Base-by-base conservation (phyloP, 345 rosid species). In the Acer yangbiense region DNA sequence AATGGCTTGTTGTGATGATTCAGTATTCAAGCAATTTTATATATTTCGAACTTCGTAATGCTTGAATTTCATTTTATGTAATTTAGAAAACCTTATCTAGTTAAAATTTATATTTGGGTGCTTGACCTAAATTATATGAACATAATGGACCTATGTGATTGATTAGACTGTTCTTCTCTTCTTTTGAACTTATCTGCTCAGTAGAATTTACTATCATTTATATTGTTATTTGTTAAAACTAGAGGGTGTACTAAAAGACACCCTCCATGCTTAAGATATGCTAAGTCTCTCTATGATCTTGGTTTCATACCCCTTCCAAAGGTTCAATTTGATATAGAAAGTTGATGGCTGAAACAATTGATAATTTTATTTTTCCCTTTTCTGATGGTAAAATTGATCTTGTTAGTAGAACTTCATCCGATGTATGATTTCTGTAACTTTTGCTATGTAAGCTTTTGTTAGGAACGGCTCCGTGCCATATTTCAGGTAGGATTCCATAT, bases 341-440 rank as follows among this genome's bases (percentile, higher is more conserved):
- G 7, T 44, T 75, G 18, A 25, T 62, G 58, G 63, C 32, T 48
- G 62, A 63, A 64, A 25, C 27, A 44, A 27, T 74, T 11, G 62
- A n/a, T 17, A 48, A 48, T 57, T 17, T 18, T 74, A 10, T 46
- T 11, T 8, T 64, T 13, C 9, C 13, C 4, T 64, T 3, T 21
- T 35, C 27, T 41, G 18, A 41, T 21, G 7, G 75, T 72, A 58
- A 73, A 58, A 61, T 25, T 64, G 25, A 64, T 74, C 44, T 74
- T 44, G 0, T 25, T 3, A 18, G 61, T 46, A 55, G 61, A 60
- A 46, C 44, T 74, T 43, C 55, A 6, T 21, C 41, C 8, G 2
- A 2, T 6, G 4, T 20, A 43, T 73, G 16, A 17, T 41, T 64
- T 64, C 23, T 14, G 57, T 73, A 4, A 6, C 9, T 44, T 41